Evolutionary conservation across 768 basidiomycete genomes (phyloP), one percentile per base, ranked within the genome.

Genomic region (Mycena metata): DNA sequence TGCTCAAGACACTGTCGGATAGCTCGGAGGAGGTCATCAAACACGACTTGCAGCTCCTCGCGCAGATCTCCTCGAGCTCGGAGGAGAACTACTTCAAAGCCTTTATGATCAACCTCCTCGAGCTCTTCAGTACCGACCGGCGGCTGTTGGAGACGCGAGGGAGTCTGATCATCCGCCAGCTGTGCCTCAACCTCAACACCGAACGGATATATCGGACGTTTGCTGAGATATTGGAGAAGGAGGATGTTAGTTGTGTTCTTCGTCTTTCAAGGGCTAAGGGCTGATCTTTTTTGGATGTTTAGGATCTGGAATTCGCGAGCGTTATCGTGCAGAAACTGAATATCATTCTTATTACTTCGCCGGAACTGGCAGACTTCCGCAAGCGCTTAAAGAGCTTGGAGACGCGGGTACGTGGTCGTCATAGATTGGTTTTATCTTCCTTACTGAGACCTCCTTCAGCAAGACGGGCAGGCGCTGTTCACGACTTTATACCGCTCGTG

Each of bases 1-100:
- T 99, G 66, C 84, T 99, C 52, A 99, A 99, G 83, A 98, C 95
- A 0, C 80, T 99, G 46, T 99, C 97, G 2, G 98, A 99, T 76
- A 92, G 92, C 6, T 98, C 97, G 5, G 97, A 99, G 79, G 96
- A 98, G 84, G 95, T 99, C 39, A 96, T 99, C 78, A 99, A 97
- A 78, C 91, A 96, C 72, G 96, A 99, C 76, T 79, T 99, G 60
- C 96, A 97, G 73, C 89, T 99, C 16, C 86, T 99, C 13, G 97
- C 98, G 0, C 98, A 99, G 74, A 99, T 99, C 62, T 98, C 96
- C 0, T 96, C 96, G 1, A 92, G 90, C 70, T 96, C 97, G 6
- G 96, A 97, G 74, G 97, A 99, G 76, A 90, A 90, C 50, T 98
- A 98, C 80, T 99, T 99, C 82, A 95, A 93, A 60, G 88, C 90